These are phyloP conservation scores for Sonneratia alba DNA, from an alignment of 345 rosid genomes.

Conservation along the genomic window DNA sequence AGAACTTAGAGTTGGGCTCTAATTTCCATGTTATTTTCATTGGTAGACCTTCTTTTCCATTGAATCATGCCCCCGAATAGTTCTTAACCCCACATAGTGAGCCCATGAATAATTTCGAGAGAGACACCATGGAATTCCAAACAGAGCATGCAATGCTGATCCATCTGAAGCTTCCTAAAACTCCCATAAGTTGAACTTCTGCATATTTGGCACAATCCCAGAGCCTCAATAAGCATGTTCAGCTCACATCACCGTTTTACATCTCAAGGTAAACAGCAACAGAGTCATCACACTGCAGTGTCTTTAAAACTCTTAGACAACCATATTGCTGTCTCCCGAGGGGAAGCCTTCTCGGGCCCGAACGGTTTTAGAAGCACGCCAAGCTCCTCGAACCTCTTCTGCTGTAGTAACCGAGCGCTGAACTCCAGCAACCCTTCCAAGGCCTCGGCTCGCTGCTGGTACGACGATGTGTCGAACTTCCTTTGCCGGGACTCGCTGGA, in stretches of 20 bases:
- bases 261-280: not conserved
- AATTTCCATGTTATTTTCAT: too few relatives aligned
- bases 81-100: too few relatives aligned
- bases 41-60: too few relatives aligned
- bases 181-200: too few relatives aligned
- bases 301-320: conserved; percentile 91
- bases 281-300: conserved; percentile 30
- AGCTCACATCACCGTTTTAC: not conserved
- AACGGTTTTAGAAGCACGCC: conserved; percentile 84
- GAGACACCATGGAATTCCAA: too few relatives aligned
- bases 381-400: conserved; percentile 74
- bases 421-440: conserved; percentile 89
- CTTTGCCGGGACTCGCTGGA: conserved; percentile 37
- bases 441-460: conserved; percentile 94
- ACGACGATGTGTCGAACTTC: conserved; percentile 82
- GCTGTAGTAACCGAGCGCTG: conserved; percentile 71
- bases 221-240: not conserved
- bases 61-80: too few relatives aligned
- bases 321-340: conserved; percentile 97
- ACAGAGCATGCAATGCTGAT: too few relatives aligned
- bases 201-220: not conserved
- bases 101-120: too few relatives aligned
- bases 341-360: conserved; percentile 85
- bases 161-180: too few relatives aligned
- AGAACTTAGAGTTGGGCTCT: too few relatives aligned